A percentile compares a stretch with the other conserved stretches of the same genome.
Conservation (phyloP, 805 yeast species). For the Spathaspora boniae region DNA sequence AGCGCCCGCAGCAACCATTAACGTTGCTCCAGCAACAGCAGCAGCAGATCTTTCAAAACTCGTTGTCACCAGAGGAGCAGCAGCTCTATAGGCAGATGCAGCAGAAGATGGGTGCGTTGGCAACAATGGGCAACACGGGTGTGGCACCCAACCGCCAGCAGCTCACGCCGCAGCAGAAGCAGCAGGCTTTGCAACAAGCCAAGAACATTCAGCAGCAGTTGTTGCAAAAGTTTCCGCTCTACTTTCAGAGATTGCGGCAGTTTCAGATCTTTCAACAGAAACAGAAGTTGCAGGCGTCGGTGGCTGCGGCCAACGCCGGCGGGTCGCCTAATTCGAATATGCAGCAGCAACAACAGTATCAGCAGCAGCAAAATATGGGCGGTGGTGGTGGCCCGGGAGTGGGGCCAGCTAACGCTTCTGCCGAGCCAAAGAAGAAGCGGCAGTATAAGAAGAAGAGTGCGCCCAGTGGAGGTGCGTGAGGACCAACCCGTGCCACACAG, state of each 20-base stretch:
- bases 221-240: conserved; percentile 33
- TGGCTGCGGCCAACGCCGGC: conserved; percentile 4
- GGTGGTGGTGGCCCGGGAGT: conserved; percentile 10
- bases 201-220: conserved; percentile 35
- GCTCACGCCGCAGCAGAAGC: conserved; percentile 42
- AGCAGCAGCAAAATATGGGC: conserved; percentile 13
- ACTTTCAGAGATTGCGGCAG: conserved; percentile 36
- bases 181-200: conserved; percentile 42
- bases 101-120: conserved; percentile 35
- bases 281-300: conserved; percentile 13
- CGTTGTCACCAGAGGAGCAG: conserved; percentile 40
- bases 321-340: conserved; percentile 5
- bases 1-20: conserved; percentile 15
- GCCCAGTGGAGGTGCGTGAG: no score
- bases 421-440: conserved; percentile 12
- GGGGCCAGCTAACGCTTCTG: conserved; percentile 9
- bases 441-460: conserved; percentile 13
- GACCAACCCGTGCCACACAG: no score
- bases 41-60: conserved; percentile 42
- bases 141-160: conserved; percentile 40
- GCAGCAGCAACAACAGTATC: conserved; percentile 14
- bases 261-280: conserved; percentile 28
- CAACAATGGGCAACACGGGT: conserved; percentile 41
- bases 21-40: conserved; percentile 38
- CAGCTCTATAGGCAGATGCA: conserved; percentile 39